Percentiles rank a stretch among this genome's conserved stretches.
These are phyloP conservation scores for Avena eriantha DNA, from an alignment of 176 grass and related monocot species.

Conservation along the genomic window DNA sequence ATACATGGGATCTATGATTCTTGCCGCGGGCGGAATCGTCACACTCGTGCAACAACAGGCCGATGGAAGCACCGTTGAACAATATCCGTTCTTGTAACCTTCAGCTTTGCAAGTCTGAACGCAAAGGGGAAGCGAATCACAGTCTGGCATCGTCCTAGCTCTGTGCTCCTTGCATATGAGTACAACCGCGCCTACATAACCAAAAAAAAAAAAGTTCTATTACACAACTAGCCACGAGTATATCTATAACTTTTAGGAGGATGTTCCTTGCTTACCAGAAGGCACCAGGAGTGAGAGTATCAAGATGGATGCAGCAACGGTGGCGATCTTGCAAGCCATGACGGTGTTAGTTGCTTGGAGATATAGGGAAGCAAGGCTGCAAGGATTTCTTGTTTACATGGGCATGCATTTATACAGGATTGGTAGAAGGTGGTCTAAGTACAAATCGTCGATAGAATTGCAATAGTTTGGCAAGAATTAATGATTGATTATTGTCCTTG, in stretches of 20 bases:
- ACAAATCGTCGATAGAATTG: neutral
- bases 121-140: neutral
- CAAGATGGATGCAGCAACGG: neutral
- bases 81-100: neutral
- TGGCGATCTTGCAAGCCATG: conserved; percentile 1
- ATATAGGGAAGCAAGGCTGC: neutral
- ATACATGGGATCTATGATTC: neutral
- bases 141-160: neutral
- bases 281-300: neutral
- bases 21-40: neutral
- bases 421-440: neutral
- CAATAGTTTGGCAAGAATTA: neutral
- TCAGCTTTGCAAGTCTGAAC: neutral
- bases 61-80: neutral
- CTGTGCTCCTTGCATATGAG: conserved; percentile 15
- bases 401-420: neutral
- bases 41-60: neutral
- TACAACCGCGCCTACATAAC: neutral
- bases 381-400: neutral
- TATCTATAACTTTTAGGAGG: neutral
- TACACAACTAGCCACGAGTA: neutral
- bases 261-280: neutral
- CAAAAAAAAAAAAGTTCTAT: neutral
- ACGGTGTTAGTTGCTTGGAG: neutral
- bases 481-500: neutral